Percentiles rank a stretch among this genome's conserved stretches.
phyloP scores from a whole-genome alignment of 371 early-diverging fungal genomes.

The Mucor racemosus region DNA sequence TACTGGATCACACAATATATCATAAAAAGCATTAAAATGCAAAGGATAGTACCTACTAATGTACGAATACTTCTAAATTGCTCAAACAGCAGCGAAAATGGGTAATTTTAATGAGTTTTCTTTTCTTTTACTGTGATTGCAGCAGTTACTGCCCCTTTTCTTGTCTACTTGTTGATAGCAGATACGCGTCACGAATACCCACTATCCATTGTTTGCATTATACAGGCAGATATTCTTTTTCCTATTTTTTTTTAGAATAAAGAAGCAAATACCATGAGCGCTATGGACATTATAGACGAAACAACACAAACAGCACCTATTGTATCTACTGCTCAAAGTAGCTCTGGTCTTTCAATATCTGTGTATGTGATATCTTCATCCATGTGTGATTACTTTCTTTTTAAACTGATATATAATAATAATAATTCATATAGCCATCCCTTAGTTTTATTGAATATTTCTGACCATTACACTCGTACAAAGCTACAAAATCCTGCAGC shows the following conservation, averaged over 20 bases:
- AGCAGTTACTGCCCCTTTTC: neutral
- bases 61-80: too few relatives aligned
- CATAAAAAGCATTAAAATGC: too few relatives aligned
- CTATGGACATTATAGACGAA: constrained; percentile 53
- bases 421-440: constrained; percentile 69
- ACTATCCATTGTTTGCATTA: neutral
- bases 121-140: too few relatives aligned
- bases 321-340: constrained; percentile 38
- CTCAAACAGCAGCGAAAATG: neutral
- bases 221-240: neutral
- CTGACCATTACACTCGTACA: constrained; percentile 83
- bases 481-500: constrained; percentile 61
- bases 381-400: neutral
- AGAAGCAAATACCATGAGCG: constrained; percentile 29
- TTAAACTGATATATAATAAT: neutral
- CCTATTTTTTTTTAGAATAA: neutral
- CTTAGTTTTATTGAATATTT: constrained; percentile 82
- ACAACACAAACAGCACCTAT: constrained; percentile 20
- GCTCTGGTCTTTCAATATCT: constrained; percentile 51
- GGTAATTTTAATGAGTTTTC: too few relatives aligned
- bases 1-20: too few relatives aligned
- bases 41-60: too few relatives aligned
- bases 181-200: neutral
- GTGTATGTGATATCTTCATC: constrained; percentile 32
- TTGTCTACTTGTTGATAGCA: neutral